Conservation (phyloP, 306 rosid species). For the Lathyrus sativus region DNA sequence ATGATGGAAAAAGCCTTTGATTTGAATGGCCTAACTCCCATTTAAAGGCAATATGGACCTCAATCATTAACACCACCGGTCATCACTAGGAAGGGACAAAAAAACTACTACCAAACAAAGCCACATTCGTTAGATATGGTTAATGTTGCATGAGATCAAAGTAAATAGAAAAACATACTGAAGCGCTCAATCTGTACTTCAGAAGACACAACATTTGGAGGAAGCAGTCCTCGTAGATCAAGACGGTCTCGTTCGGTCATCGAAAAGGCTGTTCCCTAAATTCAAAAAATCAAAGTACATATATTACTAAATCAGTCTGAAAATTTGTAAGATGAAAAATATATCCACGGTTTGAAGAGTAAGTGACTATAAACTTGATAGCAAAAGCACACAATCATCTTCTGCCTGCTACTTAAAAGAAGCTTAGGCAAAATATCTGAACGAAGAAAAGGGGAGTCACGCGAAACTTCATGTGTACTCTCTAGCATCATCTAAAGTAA, state of each 20-base stretch:
- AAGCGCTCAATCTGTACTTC: conserved; percentile 89
- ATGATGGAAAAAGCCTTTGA: conserved; percentile 19
- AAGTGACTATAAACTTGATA: conserved; percentile 4
- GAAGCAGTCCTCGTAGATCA: conserved; percentile 97
- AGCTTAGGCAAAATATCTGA: conserved; percentile 29
- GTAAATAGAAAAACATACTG: conserved; percentile 57
- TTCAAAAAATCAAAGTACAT: conserved; percentile 36
- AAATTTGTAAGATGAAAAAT: conserved; percentile 2
- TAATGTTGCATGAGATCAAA: conserved; percentile 11
- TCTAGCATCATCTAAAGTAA: not conserved
- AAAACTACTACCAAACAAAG: conserved; percentile 20
- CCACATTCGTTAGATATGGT: conserved; percentile 14
- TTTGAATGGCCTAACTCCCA: conserved; percentile 21
- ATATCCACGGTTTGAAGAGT: conserved; percentile 21
- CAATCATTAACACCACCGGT: conserved; percentile 6
- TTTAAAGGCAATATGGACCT: conserved; percentile 26
- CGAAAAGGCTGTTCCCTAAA: conserved; percentile 93
- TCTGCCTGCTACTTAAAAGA: conserved; percentile 13
- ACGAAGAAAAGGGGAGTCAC: conserved; percentile 25
- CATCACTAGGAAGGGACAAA: conserved; percentile 2
- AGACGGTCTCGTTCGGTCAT: conserved; percentile 97
- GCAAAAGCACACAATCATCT: conserved; percentile 30
- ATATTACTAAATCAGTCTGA: conserved; percentile 26
- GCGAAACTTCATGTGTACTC: conserved; percentile 5
- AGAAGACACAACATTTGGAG: conserved; percentile 93